Conservation (phyloP, 352 stramenopile genomes). For the Globisporangium barbulae region DNA sequence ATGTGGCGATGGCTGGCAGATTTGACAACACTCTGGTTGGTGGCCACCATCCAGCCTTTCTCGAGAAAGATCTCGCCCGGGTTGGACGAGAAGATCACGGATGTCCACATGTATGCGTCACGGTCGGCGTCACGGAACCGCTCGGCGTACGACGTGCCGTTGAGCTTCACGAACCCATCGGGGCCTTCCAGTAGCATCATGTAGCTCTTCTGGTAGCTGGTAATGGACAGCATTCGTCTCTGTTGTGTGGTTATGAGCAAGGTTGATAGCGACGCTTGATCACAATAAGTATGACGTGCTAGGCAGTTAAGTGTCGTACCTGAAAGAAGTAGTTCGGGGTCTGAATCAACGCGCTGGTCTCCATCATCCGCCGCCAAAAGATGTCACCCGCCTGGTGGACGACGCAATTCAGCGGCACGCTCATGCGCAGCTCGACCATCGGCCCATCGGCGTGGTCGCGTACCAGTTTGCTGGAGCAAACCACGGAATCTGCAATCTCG, state of each 20-base stretch:
- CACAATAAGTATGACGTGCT: background rate
- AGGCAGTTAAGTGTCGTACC: background rate
- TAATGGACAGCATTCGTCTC: background rate
- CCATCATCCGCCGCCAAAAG: background rate
- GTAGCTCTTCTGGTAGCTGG: conserved; percentile 14
- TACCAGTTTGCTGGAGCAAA: background rate
- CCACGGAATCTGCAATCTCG: background rate
- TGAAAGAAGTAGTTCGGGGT: conserved; percentile 7
- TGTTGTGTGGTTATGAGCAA: background rate
- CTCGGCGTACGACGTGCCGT: conserved; percentile 7
- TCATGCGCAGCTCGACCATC: conserved; percentile 20
- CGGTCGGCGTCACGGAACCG: background rate
- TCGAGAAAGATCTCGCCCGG: conserved; percentile 4
- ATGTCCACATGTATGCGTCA: conserved; percentile 3
- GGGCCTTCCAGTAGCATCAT: background rate
- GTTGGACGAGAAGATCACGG: background rate
- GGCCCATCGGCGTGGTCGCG: background rate
- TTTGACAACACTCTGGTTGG: background rate
- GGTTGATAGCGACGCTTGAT: background rate
- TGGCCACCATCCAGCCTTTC: conserved; percentile 10
- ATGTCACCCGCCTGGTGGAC: background rate
- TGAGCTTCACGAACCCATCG: background rate
- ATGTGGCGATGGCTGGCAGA: background rate
- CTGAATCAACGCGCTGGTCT: conserved; percentile 17
- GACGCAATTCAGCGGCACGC: background rate